phyloP scores from a whole-genome alignment of 176 grass and related monocot genomes.

The sorghum (Sorghum bicolor) region DNA sequence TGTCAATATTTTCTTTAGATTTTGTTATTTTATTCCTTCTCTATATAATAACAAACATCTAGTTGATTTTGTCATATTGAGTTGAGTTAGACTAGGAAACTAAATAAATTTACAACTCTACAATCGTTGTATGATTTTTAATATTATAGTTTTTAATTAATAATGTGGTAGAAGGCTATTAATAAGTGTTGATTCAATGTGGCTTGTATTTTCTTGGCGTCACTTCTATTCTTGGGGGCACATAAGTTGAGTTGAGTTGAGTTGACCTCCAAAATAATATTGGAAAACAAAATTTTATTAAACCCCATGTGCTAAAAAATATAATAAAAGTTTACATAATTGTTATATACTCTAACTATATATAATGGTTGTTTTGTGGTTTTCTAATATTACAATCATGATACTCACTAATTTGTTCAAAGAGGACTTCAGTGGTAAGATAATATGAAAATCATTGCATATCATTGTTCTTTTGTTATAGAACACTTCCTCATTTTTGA shows the following conservation, averaged over 20 bases:
- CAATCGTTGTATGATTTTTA: background rate
- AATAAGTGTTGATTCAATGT: no score
- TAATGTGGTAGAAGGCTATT: no score
- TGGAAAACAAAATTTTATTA: background rate
- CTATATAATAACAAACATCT: no score
- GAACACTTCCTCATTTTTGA: background rate
- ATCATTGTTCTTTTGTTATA: background rate
- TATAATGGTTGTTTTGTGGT: background rate
- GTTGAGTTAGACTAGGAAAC: background rate
- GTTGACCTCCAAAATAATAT: background rate
- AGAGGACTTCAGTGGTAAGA: background rate
- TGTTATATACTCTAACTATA: background rate
- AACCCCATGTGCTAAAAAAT: background rate
- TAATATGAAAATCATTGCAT: background rate
- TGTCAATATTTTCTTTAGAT: no score
- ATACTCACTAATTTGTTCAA: background rate
- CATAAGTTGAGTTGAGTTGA: slow-evolving; percentile 1
- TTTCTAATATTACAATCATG: background rate
- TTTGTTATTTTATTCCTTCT: no score
- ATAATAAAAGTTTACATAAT: background rate
- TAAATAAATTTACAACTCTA: background rate
- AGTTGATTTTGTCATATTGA: background rate
- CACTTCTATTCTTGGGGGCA: background rate
- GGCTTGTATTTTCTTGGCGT: background rate
- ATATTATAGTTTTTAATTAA: no score